Conservation (phyloP, 2,329 filamentous ascomycete genomes). For the Aspergillus spinulosporus region DNA sequence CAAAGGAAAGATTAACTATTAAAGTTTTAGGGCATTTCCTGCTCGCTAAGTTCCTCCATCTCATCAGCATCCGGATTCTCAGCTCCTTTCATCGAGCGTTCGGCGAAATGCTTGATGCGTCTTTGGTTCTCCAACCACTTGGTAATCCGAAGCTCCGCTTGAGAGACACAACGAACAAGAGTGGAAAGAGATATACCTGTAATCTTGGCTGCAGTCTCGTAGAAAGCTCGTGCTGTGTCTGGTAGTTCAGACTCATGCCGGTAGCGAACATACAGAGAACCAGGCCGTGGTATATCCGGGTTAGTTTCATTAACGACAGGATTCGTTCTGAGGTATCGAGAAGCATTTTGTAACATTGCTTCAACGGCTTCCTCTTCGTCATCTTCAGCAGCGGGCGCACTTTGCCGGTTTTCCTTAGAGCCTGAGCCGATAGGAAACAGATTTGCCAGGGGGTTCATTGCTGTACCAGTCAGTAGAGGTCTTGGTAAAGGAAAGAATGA, state of each 20-base stretch:
- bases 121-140: constrained; percentile 39
- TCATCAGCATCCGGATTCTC: constrained; percentile 13
- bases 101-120: constrained; percentile 31
- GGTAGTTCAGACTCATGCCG: constrained; percentile 50
- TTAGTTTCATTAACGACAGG: constrained; percentile 41
- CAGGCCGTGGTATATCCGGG: constrained; percentile 46
- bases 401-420: constrained; percentile 17
- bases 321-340: constrained; percentile 42
- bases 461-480: constrained; percentile 9
- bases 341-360: constrained; percentile 45
- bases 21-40: not conserved
- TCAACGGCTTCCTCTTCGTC: constrained; percentile 34
- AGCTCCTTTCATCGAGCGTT: constrained; percentile 18
- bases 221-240: constrained; percentile 49
- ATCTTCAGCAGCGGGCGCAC: constrained; percentile 10
- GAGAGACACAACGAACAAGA: constrained; percentile 52
- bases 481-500: not conserved
- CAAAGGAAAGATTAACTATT: not conserved
- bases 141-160: constrained; percentile 50
- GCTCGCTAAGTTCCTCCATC: not conserved
- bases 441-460: constrained; percentile 39
- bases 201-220: constrained; percentile 52
- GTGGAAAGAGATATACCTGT: constrained; percentile 53
- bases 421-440: constrained; percentile 43
- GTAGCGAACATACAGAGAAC: constrained; percentile 53